A percentile compares a stretch with the other conserved stretches of the same genome.
phyloP scores from a whole-genome alignment of 2,329 filamentous ascomycete genomes.

The Endoconidiophora polonica region DNA sequence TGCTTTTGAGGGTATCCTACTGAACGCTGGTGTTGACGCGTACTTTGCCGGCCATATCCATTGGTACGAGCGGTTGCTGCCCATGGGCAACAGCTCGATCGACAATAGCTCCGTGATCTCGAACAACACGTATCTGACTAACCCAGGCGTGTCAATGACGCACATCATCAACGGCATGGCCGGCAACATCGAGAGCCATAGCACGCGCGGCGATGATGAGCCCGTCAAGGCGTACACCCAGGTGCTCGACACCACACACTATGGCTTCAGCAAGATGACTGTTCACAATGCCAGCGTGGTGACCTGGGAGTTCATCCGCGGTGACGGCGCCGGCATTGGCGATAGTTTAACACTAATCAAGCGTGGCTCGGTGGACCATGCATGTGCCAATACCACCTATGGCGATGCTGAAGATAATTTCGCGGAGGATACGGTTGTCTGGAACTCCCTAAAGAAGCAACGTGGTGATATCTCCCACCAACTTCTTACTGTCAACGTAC shows the following conservation, averaged over 20 bases:
- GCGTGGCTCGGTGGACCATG: conserved; percentile 1
- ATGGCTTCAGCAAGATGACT: conserved; percentile 27
- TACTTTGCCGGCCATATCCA: conserved; percentile 23
- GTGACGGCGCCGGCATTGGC: conserved; percentile 23
- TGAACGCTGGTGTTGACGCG: conserved; percentile 28
- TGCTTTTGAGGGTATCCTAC: conserved; percentile 28
- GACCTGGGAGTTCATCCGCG: conserved; percentile 30
- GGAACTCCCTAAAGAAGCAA: too few species aligned
- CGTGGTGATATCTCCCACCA: too few species aligned
- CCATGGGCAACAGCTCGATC: conserved; percentile 20
- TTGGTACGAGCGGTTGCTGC: conserved; percentile 17
- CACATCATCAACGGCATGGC: conserved; percentile 37
- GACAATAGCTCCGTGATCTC: conserved; percentile 25
- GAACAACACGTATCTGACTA: conserved; percentile 31
- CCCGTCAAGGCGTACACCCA: conserved; percentile 25
- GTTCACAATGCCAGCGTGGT: conserved; percentile 23
- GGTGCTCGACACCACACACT: conserved; percentile 28
- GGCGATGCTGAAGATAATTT: too few species aligned
- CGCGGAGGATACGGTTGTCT: too few species aligned
- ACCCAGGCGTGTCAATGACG: conserved; percentile 30
- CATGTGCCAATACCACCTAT: too few species aligned
- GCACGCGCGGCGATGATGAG: conserved; percentile 21
- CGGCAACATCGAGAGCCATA: conserved; percentile 34
- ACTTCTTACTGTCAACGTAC: too few species aligned
- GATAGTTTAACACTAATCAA: conserved; percentile 21